Conservation (phyloP, 1,284 basidiomycete species). For the Boletus calvinii region DNA sequence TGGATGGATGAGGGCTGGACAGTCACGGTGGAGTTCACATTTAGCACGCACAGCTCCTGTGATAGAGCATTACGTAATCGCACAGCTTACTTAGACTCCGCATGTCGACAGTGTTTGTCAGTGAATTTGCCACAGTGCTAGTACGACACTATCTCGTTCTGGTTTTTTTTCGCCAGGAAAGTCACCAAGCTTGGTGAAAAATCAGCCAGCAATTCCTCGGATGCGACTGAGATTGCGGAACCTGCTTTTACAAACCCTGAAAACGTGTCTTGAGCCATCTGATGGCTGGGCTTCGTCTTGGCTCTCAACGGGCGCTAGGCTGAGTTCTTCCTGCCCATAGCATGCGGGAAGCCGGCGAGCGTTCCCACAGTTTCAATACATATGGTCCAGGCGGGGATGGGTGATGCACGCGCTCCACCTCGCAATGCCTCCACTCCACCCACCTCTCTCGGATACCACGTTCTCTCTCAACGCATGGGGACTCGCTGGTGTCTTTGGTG, state of each 20-base stretch:
- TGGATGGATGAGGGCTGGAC: too few relatives aligned
- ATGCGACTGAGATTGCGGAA: too few relatives aligned
- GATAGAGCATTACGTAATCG: neutral
- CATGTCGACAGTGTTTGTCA: too few relatives aligned
- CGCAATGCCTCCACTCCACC: conserved; percentile 16
- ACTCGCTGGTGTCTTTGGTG: conserved; percentile 34
- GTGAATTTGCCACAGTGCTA: neutral
- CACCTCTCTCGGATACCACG: conserved; percentile 8
- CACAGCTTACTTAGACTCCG: too few relatives aligned
- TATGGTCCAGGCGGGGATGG: neutral
- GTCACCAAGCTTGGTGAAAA: neutral
- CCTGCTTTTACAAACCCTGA: neutral
- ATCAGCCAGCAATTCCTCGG: too few relatives aligned
- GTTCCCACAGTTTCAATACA: neutral
- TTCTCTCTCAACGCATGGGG: conserved; percentile 29
- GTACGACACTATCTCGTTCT: neutral
- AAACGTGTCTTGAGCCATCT: neutral
- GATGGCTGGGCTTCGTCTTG: too few relatives aligned
- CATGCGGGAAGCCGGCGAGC: neutral
- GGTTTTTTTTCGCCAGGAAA: too few relatives aligned
- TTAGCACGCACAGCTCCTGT: too few relatives aligned
- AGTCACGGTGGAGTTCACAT: too few relatives aligned
- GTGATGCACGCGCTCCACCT: neutral
- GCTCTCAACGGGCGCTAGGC: neutral
- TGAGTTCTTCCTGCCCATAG: neutral